Percentiles rank a stretch among this genome's conserved stretches.
phyloP scores from a whole-genome alignment of 176 grass and related monocot species.

The Areca catechu region DNA sequence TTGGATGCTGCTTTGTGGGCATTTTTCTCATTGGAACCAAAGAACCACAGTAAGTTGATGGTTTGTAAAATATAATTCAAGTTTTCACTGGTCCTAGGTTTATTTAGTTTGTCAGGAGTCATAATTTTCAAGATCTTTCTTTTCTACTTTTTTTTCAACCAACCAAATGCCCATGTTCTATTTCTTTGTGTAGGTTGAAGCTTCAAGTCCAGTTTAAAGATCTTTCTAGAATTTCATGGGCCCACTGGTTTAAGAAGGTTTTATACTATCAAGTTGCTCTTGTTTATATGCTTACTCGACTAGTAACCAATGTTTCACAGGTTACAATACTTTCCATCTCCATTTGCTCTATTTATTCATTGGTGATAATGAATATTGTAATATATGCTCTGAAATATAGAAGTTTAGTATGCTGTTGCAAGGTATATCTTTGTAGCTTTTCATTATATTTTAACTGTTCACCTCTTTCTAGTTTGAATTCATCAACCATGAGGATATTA shows the following conservation, averaged over 20 bases:
- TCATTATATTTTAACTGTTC: not conserved
- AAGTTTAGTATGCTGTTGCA: too few species aligned
- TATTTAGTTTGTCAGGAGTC: constrained; percentile 2
- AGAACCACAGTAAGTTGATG: constrained; percentile 66
- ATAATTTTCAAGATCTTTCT: constrained; percentile 13
- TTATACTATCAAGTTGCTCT: constrained; percentile 97
- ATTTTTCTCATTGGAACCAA: constrained; percentile 87
- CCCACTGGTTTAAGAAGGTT: constrained; percentile 93
- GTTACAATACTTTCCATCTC: too few species aligned
- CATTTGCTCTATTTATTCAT: too few species aligned
- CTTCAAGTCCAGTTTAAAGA: constrained; percentile 35
- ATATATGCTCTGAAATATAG: too few species aligned
- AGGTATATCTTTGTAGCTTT: constrained; percentile 38
- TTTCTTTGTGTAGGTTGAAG: constrained; percentile 46
- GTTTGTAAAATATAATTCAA: constrained; percentile 12
- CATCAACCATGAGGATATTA: not conserved
- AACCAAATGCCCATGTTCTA: too few species aligned
- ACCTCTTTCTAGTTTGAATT: not conserved
- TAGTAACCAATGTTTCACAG: constrained; percentile 89
- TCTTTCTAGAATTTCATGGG: constrained; percentile 76
- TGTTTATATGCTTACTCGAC: constrained; percentile 82
- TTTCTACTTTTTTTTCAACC: not conserved
- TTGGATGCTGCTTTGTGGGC: constrained; percentile 71
- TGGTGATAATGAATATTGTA: too few species aligned
- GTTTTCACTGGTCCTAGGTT: constrained; percentile 1